Evolutionary conservation across 1,284 basidiomycete genomes (phyloP).

Genomic region (Sporisorium graminicola): DNA sequence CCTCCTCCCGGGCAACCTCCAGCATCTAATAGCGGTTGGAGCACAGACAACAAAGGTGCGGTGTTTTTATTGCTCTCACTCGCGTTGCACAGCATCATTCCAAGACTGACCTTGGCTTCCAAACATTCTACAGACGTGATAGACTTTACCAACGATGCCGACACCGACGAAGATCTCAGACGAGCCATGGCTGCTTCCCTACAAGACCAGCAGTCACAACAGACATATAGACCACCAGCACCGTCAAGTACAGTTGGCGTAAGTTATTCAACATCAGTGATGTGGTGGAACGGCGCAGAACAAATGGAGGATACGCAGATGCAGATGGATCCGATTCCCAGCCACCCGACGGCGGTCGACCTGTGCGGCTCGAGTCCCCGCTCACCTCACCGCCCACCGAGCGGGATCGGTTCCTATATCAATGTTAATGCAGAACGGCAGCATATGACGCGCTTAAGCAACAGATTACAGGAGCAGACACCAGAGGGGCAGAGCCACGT

Average conservation of each 20-base stretch:
- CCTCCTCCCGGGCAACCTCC: conserved; percentile 32
- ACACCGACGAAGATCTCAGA: conserved; percentile 43
- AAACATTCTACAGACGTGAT: conserved; percentile 21
- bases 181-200: conserved; percentile 47
- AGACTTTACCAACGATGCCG: conserved; percentile 44
- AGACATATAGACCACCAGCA: conserved; percentile 27
- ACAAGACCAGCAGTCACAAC: conserved; percentile 37
- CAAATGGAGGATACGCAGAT: neutral
- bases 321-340: neutral
- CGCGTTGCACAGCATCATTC: neutral
- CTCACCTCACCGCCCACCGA: neutral
- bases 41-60: conserved; percentile 23
- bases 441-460: neutral
- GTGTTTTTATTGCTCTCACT: neutral
- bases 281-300: neutral
- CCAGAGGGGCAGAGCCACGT: neutral
- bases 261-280: conserved; percentile 16
- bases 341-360: neutral
- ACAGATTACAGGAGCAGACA: neutral
- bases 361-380: neutral
- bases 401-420: neutral
- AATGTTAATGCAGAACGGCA: neutral
- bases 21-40: conserved; percentile 12
- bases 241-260: conserved; percentile 43
- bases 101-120: neutral